These are phyloP conservation scores for Trichoderma breve DNA, from an alignment of 2,329 filamentous ascomycete genomes.

Conservation along the genomic window DNA sequence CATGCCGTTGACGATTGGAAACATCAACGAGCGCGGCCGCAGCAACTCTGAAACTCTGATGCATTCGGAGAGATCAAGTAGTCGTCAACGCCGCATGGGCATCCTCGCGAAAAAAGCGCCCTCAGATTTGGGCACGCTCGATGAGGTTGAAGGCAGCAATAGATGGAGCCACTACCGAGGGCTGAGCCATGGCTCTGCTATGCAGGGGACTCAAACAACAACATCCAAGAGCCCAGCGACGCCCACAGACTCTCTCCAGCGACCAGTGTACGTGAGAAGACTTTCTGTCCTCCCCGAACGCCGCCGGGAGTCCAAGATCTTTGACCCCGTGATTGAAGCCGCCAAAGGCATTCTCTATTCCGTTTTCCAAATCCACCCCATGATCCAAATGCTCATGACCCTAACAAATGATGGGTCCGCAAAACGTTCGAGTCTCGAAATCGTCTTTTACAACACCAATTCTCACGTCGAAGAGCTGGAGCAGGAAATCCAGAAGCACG, in stretches of 20 bases:
- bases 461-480: slow-evolving; percentile 65
- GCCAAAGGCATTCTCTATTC: slow-evolving; percentile 67
- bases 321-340: slow-evolving; percentile 61
- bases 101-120: slow-evolving; percentile 55
- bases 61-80: slow-evolving; percentile 52
- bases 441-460: slow-evolving; percentile 66
- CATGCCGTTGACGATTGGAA: slow-evolving; percentile 69
- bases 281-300: slow-evolving; percentile 63
- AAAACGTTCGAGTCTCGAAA: slow-evolving; percentile 62
- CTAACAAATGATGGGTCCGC: slow-evolving; percentile 59
- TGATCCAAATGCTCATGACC: slow-evolving; percentile 64
- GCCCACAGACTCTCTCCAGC: slow-evolving; percentile 54
- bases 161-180: slow-evolving; percentile 66
- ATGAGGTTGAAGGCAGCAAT: slow-evolving; percentile 61
- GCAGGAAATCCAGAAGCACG: slow-evolving; percentile 62
- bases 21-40: slow-evolving; percentile 63
- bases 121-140: slow-evolving; percentile 60
- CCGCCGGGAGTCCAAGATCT: slow-evolving; percentile 58
- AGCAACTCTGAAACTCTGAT: slow-evolving; percentile 64
- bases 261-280: slow-evolving; percentile 62
- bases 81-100: slow-evolving; percentile 62
- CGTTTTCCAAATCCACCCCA: slow-evolving; percentile 65
- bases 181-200: slow-evolving; percentile 66
- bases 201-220: slow-evolving; percentile 50
- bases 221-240: slow-evolving; percentile 55